A percentile compares a stretch with the other conserved stretches of the same genome.
phyloP scores from a whole-genome alignment of 176 grass and related monocot species.

The Carex scoparia region DNA sequence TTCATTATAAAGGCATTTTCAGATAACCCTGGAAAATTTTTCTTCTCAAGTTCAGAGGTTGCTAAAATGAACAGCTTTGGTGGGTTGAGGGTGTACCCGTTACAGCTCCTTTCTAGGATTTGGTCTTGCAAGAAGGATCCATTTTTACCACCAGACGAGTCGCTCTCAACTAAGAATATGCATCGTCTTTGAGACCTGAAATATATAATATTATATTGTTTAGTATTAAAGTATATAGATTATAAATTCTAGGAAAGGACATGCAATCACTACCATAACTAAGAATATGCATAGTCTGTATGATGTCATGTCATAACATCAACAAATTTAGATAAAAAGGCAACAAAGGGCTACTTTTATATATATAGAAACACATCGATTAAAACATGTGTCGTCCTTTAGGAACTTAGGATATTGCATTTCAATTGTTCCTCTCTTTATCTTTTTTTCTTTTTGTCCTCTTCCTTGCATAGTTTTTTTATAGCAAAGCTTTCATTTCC shows the following conservation, averaged over 20 bases:
- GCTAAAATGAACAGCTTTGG: slow-evolving; percentile 64
- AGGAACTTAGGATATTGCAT: neutral
- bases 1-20: slow-evolving; percentile 74
- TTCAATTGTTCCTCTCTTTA: neutral
- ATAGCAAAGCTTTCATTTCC: neutral
- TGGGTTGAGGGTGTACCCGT: slow-evolving; percentile 21
- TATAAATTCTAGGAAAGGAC: neutral
- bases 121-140: slow-evolving; percentile 40
- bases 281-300: neutral
- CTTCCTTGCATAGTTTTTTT: neutral
- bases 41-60: slow-evolving; percentile 47
- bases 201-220: slow-evolving; percentile 11
- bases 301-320: neutral
- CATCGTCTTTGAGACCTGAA: slow-evolving; percentile 37
- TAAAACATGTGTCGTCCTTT: neutral
- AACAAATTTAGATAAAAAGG: neutral
- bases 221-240: neutral
- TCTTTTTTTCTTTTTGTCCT: neutral
- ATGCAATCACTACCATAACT: neutral
- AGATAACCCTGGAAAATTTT: slow-evolving; percentile 30
- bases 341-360: neutral
- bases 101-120: slow-evolving; percentile 47
- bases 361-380: neutral
- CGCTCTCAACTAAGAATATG: slow-evolving; percentile 75
- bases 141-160: slow-evolving; percentile 53